Percentiles rank a stretch among this genome's conserved stretches.
phyloP scores from a whole-genome alignment of 2,329 filamentous ascomycete genomes.

The Calonectria ilicicola region DNA sequence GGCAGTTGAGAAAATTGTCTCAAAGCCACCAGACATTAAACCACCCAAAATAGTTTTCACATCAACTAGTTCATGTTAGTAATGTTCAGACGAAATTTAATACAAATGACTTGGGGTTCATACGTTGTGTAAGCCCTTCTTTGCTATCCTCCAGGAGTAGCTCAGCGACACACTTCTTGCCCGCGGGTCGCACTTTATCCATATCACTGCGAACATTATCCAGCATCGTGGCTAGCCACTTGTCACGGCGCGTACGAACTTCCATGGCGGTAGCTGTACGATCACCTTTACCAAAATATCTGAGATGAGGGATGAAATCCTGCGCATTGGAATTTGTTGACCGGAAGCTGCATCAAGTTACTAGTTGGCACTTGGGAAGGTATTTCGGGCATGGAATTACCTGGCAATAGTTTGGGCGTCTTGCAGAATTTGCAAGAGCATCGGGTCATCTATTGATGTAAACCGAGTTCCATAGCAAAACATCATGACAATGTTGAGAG shows the following conservation, averaged over 20 bases:
- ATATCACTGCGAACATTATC: not conserved
- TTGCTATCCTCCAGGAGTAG: not conserved
- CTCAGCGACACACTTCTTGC: not conserved
- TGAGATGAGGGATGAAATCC: constrained; percentile 1
- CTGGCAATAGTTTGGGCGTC: constrained; percentile 1
- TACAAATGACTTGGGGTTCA: not conserved
- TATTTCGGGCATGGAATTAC: not conserved
- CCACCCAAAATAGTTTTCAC: not conserved
- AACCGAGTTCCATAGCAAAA: constrained; percentile 5
- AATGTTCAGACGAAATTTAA: not conserved
- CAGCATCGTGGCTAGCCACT: not conserved
- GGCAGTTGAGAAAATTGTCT: constrained; percentile 1
- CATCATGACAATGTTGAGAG: not conserved
- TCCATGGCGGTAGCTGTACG: not conserved
- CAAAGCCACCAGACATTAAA: constrained; percentile 8
- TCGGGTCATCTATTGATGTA: not conserved
- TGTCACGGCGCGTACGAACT: constrained; percentile 1
- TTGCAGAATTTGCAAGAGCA: not conserved
- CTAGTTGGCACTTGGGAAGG: not conserved
- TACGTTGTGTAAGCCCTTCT: not conserved
- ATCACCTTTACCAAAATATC: not conserved
- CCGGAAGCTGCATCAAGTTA: not conserved
- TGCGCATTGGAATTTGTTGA: constrained; percentile 6
- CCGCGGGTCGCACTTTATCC: not conserved
- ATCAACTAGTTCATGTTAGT: not conserved